phyloP scores from a whole-genome alignment of 208 protist genomes.

The Acanthamoeba sp. region DNA sequence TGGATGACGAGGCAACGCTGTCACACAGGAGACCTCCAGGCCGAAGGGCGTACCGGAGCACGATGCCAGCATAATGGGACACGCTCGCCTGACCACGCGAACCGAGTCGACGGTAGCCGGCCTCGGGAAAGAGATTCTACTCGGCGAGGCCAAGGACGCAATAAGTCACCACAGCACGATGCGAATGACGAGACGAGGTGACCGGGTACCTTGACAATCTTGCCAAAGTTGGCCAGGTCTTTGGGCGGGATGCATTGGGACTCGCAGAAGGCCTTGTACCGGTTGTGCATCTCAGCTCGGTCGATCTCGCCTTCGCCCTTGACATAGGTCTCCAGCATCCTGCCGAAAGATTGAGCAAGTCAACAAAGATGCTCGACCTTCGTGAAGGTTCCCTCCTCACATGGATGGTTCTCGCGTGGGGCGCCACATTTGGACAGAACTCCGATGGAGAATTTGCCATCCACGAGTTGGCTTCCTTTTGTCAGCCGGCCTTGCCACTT shows the following conservation, averaged over 20 bases:
- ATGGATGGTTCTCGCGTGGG: too few species aligned
- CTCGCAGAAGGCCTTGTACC: conserved; percentile 9
- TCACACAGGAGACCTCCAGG: background rate
- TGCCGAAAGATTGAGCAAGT: background rate
- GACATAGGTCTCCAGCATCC: background rate
- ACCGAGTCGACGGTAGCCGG: background rate
- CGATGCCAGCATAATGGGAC: background rate
- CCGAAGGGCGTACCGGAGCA: background rate
- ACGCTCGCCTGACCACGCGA: background rate
- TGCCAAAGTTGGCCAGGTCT: background rate
- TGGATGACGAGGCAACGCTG: too few species aligned
- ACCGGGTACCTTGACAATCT: background rate
- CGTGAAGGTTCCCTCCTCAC: too few species aligned
- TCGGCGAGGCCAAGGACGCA: too few species aligned
- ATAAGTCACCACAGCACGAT: too few species aligned
- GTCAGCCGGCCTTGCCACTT: too few species aligned
- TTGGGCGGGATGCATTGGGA: background rate
- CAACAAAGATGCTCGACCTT: too few species aligned
- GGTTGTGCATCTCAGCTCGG: background rate
- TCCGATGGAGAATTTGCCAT: too few species aligned
- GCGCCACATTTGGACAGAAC: too few species aligned
- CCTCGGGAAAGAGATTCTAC: background rate
- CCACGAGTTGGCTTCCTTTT: too few species aligned
- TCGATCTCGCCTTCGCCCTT: background rate
- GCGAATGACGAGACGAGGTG: background rate